A percentile compares a stretch with the other conserved stretches of the same genome.
Evolutionary conservation across 192 early-diverging fungal species (phyloP).

Genomic region (Coemansia reversa): DNA sequence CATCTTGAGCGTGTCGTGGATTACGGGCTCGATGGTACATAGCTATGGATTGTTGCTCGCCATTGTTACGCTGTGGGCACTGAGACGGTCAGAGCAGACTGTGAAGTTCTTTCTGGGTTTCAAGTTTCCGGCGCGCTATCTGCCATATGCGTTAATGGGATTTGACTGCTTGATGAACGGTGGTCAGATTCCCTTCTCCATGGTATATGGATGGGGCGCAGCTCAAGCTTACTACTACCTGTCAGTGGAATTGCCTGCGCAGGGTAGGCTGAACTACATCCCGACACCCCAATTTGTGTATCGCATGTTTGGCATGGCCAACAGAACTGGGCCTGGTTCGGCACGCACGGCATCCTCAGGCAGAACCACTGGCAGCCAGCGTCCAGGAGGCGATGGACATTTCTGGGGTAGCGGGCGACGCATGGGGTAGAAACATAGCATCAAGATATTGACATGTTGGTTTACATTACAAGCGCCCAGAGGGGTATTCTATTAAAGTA

Average conservation of each 20-base stretch:
- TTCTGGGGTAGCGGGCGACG: constrained; percentile 57
- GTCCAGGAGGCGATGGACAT: constrained; percentile 44
- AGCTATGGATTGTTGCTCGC: constrained; percentile 60
- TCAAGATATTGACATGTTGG: not conserved
- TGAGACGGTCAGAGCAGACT: constrained; percentile 55
- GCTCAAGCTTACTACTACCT: constrained; percentile 78
- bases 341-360: constrained; percentile 14
- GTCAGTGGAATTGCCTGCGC: constrained; percentile 63
- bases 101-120: constrained; percentile 77
- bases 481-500: constrained; percentile 47
- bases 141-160: constrained; percentile 71
- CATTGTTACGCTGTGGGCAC: constrained; percentile 76
- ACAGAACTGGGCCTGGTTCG: constrained; percentile 21
- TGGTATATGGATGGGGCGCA: constrained; percentile 66
- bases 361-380: constrained; percentile 22
- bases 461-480: not conserved
- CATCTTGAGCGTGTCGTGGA: constrained; percentile 22
- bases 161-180: constrained; percentile 57
- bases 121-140: constrained; percentile 67
- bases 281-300: constrained; percentile 66
- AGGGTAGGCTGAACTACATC: constrained; percentile 63
- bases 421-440: constrained; percentile 30
- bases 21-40: constrained; percentile 32
- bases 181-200: constrained; percentile 44
- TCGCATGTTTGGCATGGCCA: constrained; percentile 44